Base-by-base conservation (phyloP, 495 filamentous ascomycete genomes). In the Penicillium tannophilum region DNA sequence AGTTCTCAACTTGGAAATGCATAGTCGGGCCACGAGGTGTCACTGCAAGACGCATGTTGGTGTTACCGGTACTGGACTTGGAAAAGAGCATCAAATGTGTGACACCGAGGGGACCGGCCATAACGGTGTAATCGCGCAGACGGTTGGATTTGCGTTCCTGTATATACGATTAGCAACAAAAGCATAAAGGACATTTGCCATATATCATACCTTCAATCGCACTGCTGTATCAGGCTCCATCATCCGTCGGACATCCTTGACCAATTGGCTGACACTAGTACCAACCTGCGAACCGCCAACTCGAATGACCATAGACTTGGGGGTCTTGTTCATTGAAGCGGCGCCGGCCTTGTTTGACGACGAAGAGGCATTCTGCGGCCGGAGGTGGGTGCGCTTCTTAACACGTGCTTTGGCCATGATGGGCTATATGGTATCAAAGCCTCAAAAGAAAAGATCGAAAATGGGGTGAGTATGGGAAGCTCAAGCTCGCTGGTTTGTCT, bases 281-380 rank as follows among this genome's bases (percentile, higher is more conserved):
- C 94, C 94, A 33, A 98, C 91, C 68, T 97, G 91, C 62, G 91
- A 88, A 68, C 91, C 94, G 64, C 95, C 94, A 54, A 97, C 92
- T 63, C 94, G 88, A 74, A 99, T 95, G 53, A 99, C 94, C 95
- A 99, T 98, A 65, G 88, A 93, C 80, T 96, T 97, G 16, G 94
- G 94, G 52, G 85, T 82, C 56, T 84, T 84, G 60, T 72, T 74
- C 61, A 72, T 72, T 8, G 79, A 66, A 17, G 81, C 76, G 44
- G 81, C 75, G 47, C 77, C 77, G 60, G 75, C 77, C 72, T 80
- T 82, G 56, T 80, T 82, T 54, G 79, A 70, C 51, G 80, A 80
- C 47, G 68, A 56, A 45, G 81, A 61, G 51, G 84, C 86, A 76
- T 89, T 89, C 60, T 81, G 82, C 23, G 88, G 85, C 42, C 86